A percentile compares a stretch with the other conserved stretches of the same genome.
Evolutionary conservation across 2,329 filamentous ascomycete genomes (phyloP).

Genomic region (Diaporthe ilicicola): DNA sequence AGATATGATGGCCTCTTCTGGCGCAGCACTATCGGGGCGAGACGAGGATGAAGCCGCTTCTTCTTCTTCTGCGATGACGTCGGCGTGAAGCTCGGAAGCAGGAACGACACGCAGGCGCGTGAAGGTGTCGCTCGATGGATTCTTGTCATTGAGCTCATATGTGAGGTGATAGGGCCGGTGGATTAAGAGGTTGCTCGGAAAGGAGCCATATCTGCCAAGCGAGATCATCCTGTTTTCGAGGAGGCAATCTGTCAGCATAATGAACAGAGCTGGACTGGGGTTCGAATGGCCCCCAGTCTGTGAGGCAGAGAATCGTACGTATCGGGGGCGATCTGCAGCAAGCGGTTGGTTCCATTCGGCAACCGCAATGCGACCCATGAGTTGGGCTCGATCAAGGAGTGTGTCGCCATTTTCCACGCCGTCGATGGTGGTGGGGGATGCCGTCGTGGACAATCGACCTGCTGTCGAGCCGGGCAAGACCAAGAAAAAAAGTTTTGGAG

Average conservation of each 20-base stretch:
- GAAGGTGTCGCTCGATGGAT: conserved; percentile 66
- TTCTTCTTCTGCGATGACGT: conserved; percentile 65
- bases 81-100: conserved; percentile 83
- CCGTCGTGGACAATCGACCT: not conserved
- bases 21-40: conserved; percentile 48
- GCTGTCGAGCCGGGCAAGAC: not conserved
- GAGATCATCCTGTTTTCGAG: conserved; percentile 73
- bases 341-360: conserved; percentile 64
- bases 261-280: conserved; percentile 12
- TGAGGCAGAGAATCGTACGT: conserved; percentile 54
- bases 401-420: conserved; percentile 42
- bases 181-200: conserved; percentile 88
- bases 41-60: conserved; percentile 42
- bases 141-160: conserved; percentile 84
- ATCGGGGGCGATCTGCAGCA: conserved; percentile 67
- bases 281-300: not conserved
- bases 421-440: not conserved
- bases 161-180: conserved; percentile 92
- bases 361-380: conserved; percentile 68
- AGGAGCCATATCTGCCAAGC: conserved; percentile 91
- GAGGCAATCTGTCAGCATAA: conserved; percentile 29
- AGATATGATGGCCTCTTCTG: conserved; percentile 51
- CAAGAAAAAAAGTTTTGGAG: conserved; percentile 27
- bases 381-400: conserved; percentile 61
- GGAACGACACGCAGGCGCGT: conserved; percentile 80